Conservation (phyloP, 768 basidiomycete species). For the Porpolomopsis calyptriformis region DNA sequence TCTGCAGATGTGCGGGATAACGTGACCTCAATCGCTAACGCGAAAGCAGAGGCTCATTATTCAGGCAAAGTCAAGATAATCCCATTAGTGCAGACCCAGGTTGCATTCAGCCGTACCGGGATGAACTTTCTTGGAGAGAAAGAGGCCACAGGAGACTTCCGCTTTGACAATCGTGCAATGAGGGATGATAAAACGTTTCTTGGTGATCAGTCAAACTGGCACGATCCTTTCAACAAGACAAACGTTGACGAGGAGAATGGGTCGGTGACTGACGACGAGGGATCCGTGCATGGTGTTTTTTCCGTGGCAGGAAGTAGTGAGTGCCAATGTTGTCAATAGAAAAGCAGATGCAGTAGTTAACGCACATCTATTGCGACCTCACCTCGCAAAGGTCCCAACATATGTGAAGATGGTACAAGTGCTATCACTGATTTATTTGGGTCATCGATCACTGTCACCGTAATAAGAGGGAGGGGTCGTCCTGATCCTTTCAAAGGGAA, state of each 20-base stretch:
- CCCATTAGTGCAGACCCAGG: constrained; percentile 2
- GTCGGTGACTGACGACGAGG: too few species aligned
- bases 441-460: constrained; percentile 9
- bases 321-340: too few species aligned
- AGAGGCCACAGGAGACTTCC: constrained; percentile 4
- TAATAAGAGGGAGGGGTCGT: constrained; percentile 7
- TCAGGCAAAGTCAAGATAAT: constrained; percentile 4
- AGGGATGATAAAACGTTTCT: constrained; percentile 7
- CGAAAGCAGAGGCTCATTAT: too few species aligned
- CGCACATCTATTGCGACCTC: too few species aligned
- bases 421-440: constrained; percentile 5
- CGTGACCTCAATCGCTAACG: constrained; percentile 4
- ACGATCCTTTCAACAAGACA: constrained; percentile 3
- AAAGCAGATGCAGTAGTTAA: too few species aligned
- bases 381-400: too few species aligned
- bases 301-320: constrained; percentile 7
- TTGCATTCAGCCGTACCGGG: constrained; percentile 7
- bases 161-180: constrained; percentile 10
- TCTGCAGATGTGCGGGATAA: constrained; percentile 2
- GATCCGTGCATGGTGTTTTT: constrained; percentile 12
- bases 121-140: constrained; percentile 6
- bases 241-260: too few species aligned
- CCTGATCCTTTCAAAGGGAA: constrained; percentile 13
- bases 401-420: not conserved
- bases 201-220: constrained; percentile 7